Base-by-base conservation (phyloP, 1,139 yeast genomes). In the Fermentozyma sake region DNA sequence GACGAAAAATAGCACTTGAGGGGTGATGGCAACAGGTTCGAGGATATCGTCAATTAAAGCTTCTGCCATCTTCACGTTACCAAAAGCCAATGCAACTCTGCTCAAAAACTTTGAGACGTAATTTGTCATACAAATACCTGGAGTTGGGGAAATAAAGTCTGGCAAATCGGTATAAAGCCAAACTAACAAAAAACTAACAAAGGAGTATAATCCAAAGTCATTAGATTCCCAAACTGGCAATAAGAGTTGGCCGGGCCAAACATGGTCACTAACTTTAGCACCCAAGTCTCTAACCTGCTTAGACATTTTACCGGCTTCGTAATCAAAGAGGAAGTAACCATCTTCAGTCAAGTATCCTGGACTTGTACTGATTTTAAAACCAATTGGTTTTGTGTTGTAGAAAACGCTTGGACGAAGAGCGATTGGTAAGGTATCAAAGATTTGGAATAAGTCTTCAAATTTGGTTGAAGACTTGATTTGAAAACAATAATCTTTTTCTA, bases 151-250 rank as follows among this genome's bases (percentile, higher is more conserved):
- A 32, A 86, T 65, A 44, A 68, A 72, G 49, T 86, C 95, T 1
- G 98, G 98, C 50, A 91, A 68, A 58, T 91, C 97, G 3, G 95
- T 78, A 55, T 89, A 91, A 37, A 91, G 70, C 97, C 98, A 91
- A 12, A 59, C 59, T 9, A 70, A 30, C 46, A 87, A 61, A 6
- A 68, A 36, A 0, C 70, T 30, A 11, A 72, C 35, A 27, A 78
- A 64, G 2, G 67, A 39, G 35, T 69, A 58, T 39, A 68, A 68
- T 14, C 72, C 67, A 29, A 67, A 60, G 24, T 60, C 52, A 48
- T 80, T 72, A 40, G 60, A 67, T 35, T 72, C 68, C 95, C 96
- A 91, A 18, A 69, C 57, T 6, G 98, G 98, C 11, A 86, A 53
- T 37, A 89, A 61, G 54, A 91, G 71, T 62, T 89, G 96, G 25